Base-by-base conservation (phyloP, 1,284 basidiomycete genomes). In the Cutaneotrichosporon sp. region DNA sequence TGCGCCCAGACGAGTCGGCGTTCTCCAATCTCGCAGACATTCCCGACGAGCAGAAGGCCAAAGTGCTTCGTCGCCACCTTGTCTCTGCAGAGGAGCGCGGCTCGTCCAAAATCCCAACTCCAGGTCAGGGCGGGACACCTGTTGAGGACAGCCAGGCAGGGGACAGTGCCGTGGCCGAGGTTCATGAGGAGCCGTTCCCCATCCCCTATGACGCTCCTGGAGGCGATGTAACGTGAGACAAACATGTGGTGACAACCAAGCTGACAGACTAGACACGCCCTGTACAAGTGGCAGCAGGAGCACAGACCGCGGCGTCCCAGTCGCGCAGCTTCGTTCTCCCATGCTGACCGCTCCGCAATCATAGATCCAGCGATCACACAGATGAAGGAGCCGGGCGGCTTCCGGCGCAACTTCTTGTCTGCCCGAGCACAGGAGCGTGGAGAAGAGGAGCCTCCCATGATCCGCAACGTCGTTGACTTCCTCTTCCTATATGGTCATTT, bases 401-500 rank as follows among this genome's bases (percentile, higher is more conserved):
- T 97, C 76, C 80, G 91, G 56, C 79, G 91, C 46, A 90, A 93
- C 68, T 94, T 90, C 68, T 77, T 96, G 7, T 72, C 85, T 37
- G 73, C 86, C 49, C 83, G 81, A 31, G 84, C 87, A 2, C 81
- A 80, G 49, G 84, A 85, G 48, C 81, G 85, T 54, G 84, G 84
- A 6, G 69, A 75, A 20, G 81, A 83, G 42, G 81, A 84, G 49
- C 86, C 82, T 1, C 65, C 78, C 12, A 81, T 89, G 66, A 76
- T 87, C 12, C 83, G 85, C 64, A 91, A 88, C 66, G 93, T 96
- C 60, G 86, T 96, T 61, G 92, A 96, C 66, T 97, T 96, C 68
- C 76, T 97, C 46, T 88, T 87, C 64, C 79, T 96, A 26, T 96
- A 90, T 65, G 92, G 92, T 6, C 92, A 96, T 72, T 96, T 94